Evolutionary conservation across 257 asterid species (phyloP).

Genomic region (Solanum paucissectum): DNA sequence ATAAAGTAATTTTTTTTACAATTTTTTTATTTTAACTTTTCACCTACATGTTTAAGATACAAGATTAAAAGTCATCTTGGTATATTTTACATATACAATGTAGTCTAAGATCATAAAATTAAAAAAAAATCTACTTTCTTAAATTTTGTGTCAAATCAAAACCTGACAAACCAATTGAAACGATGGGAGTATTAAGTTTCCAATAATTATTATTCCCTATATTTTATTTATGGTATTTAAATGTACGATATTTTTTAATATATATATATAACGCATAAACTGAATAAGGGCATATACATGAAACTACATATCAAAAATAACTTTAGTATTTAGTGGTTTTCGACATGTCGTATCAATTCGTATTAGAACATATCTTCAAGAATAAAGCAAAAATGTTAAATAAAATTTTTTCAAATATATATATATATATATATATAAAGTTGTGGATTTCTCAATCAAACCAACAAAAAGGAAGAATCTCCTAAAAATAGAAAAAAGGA

Average conservation of each 20-base stretch:
- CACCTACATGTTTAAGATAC: background rate
- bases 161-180: background rate
- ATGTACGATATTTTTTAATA: no score
- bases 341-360: background rate
- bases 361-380: background rate
- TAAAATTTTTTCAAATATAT: no score
- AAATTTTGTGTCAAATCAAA: background rate
- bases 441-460: background rate
- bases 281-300: background rate
- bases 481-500: background rate
- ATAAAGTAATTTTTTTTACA: no score
- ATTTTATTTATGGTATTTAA: no score
- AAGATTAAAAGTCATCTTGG: no score
- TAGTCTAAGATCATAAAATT: background rate
- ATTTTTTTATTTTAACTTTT: background rate
- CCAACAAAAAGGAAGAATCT: background rate
- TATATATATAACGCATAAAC: background rate
- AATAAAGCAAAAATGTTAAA: background rate
- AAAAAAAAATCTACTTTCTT: rapidly evolving
- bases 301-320: background rate
- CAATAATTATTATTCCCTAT: background rate
- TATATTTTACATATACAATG: background rate
- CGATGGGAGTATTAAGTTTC: no score
- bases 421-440: background rate
- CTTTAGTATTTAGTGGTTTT: background rate